These are phyloP conservation scores for Hypomyces rosellus DNA, from an alignment of 2,329 filamentous ascomycete genomes.

Conservation along the genomic window DNA sequence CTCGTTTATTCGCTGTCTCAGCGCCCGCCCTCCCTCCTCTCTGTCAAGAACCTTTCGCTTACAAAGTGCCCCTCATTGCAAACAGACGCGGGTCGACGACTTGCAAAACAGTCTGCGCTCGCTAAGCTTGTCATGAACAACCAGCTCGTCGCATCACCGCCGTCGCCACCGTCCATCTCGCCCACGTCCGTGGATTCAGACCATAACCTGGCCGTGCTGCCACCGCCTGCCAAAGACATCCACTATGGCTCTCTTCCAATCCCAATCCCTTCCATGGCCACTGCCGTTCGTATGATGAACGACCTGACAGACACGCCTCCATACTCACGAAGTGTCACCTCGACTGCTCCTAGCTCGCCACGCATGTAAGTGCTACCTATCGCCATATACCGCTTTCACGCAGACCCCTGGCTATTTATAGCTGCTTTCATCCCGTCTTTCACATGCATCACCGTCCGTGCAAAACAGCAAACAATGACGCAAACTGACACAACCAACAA, in stretches of 20 bases:
- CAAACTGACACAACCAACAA: conserved; percentile 36
- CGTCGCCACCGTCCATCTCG: conserved; percentile 24
- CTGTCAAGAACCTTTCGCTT: neutral
- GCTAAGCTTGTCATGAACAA: conserved; percentile 42
- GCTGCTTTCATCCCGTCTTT: neutral
- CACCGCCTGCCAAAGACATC: conserved; percentile 30
- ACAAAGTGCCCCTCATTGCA: neutral
- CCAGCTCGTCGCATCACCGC: conserved; percentile 28
- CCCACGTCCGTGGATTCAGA: conserved; percentile 24
- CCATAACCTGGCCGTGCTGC: conserved; percentile 26
- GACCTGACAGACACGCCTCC: conserved; percentile 48
- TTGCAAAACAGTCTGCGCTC: conserved; percentile 36
- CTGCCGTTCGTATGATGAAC: conserved; percentile 36
- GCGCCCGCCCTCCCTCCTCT: conserved; percentile 7
- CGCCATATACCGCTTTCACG: too few relatives aligned
- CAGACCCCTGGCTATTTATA: neutral
- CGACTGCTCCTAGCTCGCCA: conserved; percentile 53
- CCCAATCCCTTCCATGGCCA: conserved; percentile 32
- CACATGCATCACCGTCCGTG: neutral
- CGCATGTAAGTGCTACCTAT: conserved; percentile 45
- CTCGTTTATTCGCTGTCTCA: neutral
- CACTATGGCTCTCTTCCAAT: conserved; percentile 15
- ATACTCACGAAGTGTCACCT: conserved; percentile 50
- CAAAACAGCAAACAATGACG: neutral
- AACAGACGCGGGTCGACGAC: conserved; percentile 27